A percentile compares a stretch with the other conserved stretches of the same genome.
Conservation (phyloP, 768 basidiomycete species). For the Lepiota brunneoincarnata region DNA sequence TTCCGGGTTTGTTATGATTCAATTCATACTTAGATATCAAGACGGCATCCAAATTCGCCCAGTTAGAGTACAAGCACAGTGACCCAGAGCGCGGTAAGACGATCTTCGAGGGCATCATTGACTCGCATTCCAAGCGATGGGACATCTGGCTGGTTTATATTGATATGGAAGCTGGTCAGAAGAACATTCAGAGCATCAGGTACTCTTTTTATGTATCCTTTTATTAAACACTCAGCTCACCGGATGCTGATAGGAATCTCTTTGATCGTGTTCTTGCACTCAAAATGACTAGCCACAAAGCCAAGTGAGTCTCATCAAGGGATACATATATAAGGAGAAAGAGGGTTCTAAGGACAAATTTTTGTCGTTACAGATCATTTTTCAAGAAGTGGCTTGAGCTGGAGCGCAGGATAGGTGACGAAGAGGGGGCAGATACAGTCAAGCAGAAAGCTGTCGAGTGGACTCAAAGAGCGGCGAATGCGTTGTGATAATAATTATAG, state of each 20-base stretch:
- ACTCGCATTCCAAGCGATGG: conserved; percentile 92
- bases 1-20: neutral
- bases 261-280: conserved; percentile 79
- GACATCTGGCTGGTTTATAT: conserved; percentile 97
- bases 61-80: conserved; percentile 91
- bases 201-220: conserved; percentile 26
- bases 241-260: conserved; percentile 55
- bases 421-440: conserved; percentile 73
- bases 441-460: conserved; percentile 92
- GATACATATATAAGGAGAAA: conserved; percentile 1
- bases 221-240: conserved; percentile 1
- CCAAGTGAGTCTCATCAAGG: conserved; percentile 64
- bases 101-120: conserved; percentile 93
- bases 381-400: conserved; percentile 98
- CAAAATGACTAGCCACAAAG: conserved; percentile 94
- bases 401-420: conserved; percentile 85
- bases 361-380: conserved; percentile 56
- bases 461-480: conserved; percentile 62
- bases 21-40: conserved; percentile 68
- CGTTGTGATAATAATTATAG: conserved; percentile 10
- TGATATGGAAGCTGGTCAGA: conserved; percentile 87
- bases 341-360: conserved; percentile 12
- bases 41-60: conserved; percentile 92
- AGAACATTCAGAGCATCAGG: conserved; percentile 79
- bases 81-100: conserved; percentile 95